Evolutionary conservation across 2,329 filamentous ascomycete species (phyloP).

Genomic region (Apiospora hydei): DNA sequence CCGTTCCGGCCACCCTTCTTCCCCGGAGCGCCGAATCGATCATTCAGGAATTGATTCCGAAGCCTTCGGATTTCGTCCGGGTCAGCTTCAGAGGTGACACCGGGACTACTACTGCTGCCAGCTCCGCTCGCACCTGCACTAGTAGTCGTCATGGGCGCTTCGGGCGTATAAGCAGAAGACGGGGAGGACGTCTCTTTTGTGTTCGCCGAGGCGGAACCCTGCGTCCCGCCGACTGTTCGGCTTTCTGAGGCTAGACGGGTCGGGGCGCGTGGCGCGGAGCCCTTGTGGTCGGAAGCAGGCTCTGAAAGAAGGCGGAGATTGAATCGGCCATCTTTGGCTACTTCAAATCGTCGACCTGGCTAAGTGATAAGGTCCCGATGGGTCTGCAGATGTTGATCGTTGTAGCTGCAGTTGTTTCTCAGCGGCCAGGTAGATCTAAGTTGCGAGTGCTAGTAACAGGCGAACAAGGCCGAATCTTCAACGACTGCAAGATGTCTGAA

Average conservation of each 20-base stretch:
- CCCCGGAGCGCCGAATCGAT: not conserved
- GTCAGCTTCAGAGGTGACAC: not conserved
- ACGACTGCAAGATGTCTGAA: not conserved
- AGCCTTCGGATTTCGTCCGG: not conserved
- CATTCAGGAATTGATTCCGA: not conserved
- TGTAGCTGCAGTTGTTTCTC: not conserved
- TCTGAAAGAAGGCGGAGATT: constrained; percentile 17
- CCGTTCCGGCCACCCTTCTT: not conserved
- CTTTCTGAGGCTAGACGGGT: not conserved
- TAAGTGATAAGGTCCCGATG: not conserved
- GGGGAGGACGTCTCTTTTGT: not conserved
- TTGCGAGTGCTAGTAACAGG: not conserved
- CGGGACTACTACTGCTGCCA: not conserved
- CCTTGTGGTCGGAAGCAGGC: constrained; percentile 7
- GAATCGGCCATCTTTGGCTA: not conserved
- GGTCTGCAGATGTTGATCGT: not conserved
- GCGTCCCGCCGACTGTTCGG: not conserved
- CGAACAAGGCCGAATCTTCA: not conserved
- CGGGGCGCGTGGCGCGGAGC: not conserved
- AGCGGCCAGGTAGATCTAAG: not conserved
- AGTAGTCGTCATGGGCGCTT: not conserved
- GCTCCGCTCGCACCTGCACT: not conserved
- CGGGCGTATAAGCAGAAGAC: too few species aligned
- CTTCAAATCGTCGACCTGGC: not conserved
- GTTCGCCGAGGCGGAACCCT: not conserved